These are phyloP conservation scores for Teratosphaeria destructans DNA, from an alignment of 2,329 filamentous ascomycete species.

Conservation along the genomic window DNA sequence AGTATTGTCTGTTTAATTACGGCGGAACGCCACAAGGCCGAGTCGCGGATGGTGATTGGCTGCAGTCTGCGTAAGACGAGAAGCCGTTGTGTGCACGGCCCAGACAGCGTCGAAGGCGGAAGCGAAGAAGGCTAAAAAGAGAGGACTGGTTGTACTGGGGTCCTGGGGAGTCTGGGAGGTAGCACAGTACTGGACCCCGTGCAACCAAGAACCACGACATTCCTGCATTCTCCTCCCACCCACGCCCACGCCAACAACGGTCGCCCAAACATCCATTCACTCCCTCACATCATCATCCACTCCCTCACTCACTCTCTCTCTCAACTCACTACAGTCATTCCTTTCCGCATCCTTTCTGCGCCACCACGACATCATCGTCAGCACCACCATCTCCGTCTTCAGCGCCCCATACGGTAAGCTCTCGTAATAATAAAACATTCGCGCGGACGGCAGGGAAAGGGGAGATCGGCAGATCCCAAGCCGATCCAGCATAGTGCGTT, in stretches of 20 bases:
- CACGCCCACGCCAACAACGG: neutral
- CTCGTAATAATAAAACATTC: neutral
- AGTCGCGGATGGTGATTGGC: neutral
- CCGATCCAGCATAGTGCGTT: neutral
- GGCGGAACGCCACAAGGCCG: neutral
- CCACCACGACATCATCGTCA: neutral
- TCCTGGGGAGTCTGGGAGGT: too few relatives aligned
- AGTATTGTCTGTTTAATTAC: too few relatives aligned
- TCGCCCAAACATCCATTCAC: neutral
- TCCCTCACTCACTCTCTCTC: too few relatives aligned
- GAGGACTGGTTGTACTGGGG: too few relatives aligned
- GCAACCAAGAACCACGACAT: neutral
- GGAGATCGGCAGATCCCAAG: neutral
- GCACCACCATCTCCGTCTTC: neutral
- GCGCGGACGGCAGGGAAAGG: neutral
- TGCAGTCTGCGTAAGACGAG: too few relatives aligned
- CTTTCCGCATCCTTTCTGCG: neutral
- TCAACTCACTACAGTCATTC: neutral
- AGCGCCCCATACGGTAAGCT: neutral
- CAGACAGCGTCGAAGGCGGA: too few relatives aligned
- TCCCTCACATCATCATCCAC: too few relatives aligned
- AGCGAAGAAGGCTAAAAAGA: too few relatives aligned
- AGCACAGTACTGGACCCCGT: neutral
- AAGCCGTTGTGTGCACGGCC: too few relatives aligned
- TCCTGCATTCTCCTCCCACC: neutral